phyloP scores from a whole-genome alignment of 139 green algal species.

The Closterium sp. region DNA sequence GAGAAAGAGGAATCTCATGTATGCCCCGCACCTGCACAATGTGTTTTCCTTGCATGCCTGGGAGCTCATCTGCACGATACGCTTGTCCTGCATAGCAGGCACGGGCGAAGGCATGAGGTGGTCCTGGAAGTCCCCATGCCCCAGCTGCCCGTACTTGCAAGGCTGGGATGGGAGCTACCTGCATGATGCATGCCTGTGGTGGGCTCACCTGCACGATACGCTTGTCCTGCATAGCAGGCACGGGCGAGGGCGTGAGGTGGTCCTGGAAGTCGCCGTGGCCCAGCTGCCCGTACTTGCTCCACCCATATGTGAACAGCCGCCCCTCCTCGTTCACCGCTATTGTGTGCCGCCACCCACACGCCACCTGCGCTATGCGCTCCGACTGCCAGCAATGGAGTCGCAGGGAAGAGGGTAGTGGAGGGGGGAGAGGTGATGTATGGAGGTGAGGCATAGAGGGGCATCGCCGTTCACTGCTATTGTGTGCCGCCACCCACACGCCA shows the following conservation, averaged over 20 bases:
- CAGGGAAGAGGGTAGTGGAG: neutral
- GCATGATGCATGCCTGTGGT: neutral
- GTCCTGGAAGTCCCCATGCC: conserved; percentile 69
- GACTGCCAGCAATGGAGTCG: neutral
- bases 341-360: conserved; percentile 85
- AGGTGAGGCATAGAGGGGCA: no score
- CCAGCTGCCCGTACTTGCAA: conserved; percentile 90
- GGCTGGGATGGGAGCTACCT: no score
- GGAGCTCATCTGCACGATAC: conserved; percentile 24
- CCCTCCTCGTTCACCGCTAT: conserved; percentile 64
- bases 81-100: conserved; percentile 18
- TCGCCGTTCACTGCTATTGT: conserved; percentile 65
- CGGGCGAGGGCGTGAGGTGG: conserved; percentile 26
- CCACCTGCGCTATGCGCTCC: conserved; percentile 56
- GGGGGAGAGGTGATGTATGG: no score
- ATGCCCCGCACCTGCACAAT: neutral
- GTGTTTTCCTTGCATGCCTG: no score
- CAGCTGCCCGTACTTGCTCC: conserved; percentile 89
- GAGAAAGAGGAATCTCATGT: no score
- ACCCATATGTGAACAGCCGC: conserved; percentile 81
- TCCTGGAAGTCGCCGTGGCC: conserved; percentile 71
- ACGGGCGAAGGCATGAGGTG: conserved; percentile 34
- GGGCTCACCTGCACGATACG: conserved; percentile 33
- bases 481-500: conserved; percentile 86
- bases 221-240: conserved; percentile 29